Conservation (phyloP, 768 basidiomycete species). For the Porphyrellus cyaneotinctus region DNA sequence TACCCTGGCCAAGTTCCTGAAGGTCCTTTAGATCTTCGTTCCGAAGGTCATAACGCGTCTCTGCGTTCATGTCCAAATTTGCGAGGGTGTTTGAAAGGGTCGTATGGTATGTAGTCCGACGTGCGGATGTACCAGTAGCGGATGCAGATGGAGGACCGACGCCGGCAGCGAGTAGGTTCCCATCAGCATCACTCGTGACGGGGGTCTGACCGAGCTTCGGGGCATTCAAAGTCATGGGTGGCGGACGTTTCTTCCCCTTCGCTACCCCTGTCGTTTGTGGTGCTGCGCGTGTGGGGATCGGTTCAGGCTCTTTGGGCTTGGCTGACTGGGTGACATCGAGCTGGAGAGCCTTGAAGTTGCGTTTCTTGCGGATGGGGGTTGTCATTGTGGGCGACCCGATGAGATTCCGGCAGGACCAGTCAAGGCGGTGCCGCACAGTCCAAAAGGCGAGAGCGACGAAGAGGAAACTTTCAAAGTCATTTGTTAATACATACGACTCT, state of each 20-base stretch:
- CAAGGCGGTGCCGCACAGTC: background rate
- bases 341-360: constrained; percentile 85
- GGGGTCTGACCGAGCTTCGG: constrained; percentile 52
- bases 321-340: constrained; percentile 53
- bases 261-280: constrained; percentile 35
- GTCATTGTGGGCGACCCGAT: constrained; percentile 31
- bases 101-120: constrained; percentile 72
- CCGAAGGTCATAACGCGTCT: constrained; percentile 79
- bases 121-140: constrained; percentile 46
- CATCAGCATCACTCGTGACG: constrained; percentile 31
- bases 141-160: constrained; percentile 51
- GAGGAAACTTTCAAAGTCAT: constrained; percentile 13
- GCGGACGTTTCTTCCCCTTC: constrained; percentile 67
- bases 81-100: constrained; percentile 81
- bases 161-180: constrained; percentile 45
- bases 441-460: constrained; percentile 9
- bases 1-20: constrained; percentile 90
- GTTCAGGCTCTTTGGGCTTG: constrained; percentile 38
- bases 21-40: constrained; percentile 90
- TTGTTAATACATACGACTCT: constrained; percentile 1
- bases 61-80: constrained; percentile 79
- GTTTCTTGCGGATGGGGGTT: constrained; percentile 80
- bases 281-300: constrained; percentile 47
- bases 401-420: constrained; percentile 2
- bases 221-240: constrained; percentile 78